phyloP scores from a whole-genome alignment of 805 yeast species.

The Monosporozyma servazzii region DNA sequence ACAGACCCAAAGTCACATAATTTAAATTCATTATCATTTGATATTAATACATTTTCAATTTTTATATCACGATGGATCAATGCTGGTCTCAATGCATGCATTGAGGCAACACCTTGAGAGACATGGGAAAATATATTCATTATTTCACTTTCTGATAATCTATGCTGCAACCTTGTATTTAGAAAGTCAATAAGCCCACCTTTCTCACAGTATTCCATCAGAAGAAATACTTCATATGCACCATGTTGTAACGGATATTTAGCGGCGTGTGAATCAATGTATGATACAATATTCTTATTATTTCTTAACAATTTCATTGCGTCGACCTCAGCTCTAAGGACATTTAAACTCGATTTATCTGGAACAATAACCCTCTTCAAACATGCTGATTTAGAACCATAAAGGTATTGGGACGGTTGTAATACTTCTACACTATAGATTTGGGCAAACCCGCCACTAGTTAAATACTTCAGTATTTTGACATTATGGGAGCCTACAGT shows the following conservation, averaged over 20 bases:
- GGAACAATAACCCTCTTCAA: constrained; percentile 94
- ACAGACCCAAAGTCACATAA: constrained; percentile 81
- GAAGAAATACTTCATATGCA: constrained; percentile 62
- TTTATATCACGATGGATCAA: constrained; percentile 73
- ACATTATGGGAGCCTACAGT: constrained; percentile 79
- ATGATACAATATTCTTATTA: constrained; percentile 70
- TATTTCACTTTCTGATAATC: constrained; percentile 61
- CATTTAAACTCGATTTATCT: constrained; percentile 71
- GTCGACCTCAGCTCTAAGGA: constrained; percentile 89
- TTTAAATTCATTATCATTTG: constrained; percentile 50
- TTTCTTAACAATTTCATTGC: constrained; percentile 89
- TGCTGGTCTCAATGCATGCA: constrained; percentile 67
- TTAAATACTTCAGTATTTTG: constrained; percentile 58
- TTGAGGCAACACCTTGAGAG: constrained; percentile 64
- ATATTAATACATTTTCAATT: constrained; percentile 69
- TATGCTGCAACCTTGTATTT: constrained; percentile 60
- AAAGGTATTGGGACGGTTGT: constrained; percentile 44
- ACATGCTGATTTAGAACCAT: constrained; percentile 56
- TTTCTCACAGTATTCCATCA: constrained; percentile 72
- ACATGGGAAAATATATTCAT: constrained; percentile 59
- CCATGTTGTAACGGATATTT: constrained; percentile 45
- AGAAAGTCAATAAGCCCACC: constrained; percentile 73
- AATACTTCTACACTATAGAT: constrained; percentile 71
- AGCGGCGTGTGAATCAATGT: constrained; percentile 92
- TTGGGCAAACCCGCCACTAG: constrained; percentile 94